Evolutionary conservation across 768 basidiomycete species (phyloP).

Genomic region (Psilocybe azurescens): DNA sequence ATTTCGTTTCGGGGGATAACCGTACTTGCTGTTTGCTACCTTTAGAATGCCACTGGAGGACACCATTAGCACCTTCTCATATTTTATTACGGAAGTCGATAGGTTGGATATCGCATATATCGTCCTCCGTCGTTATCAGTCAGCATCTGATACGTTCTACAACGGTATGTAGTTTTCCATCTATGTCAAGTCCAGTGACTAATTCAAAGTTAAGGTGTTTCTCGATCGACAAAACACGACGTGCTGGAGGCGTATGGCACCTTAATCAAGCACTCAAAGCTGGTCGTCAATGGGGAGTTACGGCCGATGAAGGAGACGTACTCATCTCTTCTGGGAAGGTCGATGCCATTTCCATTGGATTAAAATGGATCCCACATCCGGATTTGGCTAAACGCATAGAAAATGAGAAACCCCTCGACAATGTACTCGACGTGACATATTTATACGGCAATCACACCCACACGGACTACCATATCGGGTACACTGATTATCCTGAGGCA

Average conservation of each 20-base stretch:
- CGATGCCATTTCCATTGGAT: conserved; percentile 44
- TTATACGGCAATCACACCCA: conserved; percentile 26
- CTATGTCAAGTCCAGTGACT: conserved; percentile 34
- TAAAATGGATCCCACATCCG: conserved; percentile 44
- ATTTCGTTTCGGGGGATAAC: conserved; percentile 12
- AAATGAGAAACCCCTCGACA: background rate
- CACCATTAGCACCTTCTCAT: conserved; percentile 44
- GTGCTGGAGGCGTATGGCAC: conserved; percentile 43
- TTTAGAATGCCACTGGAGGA: conserved; percentile 49
- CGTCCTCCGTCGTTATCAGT: conserved; percentile 32
- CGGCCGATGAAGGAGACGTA: conserved; percentile 40
- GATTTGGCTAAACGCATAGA: conserved; percentile 33
- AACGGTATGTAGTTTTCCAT: conserved; percentile 34
- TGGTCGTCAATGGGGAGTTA: conserved; percentile 44
- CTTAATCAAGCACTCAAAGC: conserved; percentile 39
- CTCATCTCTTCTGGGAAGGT: conserved; percentile 39
- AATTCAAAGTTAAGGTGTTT: conserved; percentile 28
- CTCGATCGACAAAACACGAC: conserved; percentile 43
- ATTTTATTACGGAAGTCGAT: conserved; percentile 48
- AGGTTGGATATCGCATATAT: conserved; percentile 41
- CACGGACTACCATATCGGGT: conserved; percentile 29
- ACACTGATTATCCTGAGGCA: conserved; percentile 34
- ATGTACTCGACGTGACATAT: conserved; percentile 11
- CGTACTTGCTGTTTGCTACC: too few relatives aligned
- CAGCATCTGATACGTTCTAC: conserved; percentile 25